Percentiles rank a stretch among this genome's conserved stretches.
Conservation (phyloP, 116 monocot species). For the Thalassia testudinum region DNA sequence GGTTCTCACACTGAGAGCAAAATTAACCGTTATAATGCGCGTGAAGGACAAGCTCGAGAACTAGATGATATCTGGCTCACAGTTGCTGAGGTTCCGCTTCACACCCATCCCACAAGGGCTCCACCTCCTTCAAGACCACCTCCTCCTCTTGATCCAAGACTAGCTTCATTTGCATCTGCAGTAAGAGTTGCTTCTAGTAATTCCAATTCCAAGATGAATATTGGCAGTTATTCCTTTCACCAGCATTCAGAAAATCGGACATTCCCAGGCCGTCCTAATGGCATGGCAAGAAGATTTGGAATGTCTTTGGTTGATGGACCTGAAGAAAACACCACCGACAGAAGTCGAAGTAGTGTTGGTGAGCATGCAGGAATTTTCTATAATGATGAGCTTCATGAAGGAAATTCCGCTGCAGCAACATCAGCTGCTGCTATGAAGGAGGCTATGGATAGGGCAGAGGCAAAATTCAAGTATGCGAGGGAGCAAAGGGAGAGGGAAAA, state of each 20-base stretch:
- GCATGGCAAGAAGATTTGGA: conserved; percentile 19
- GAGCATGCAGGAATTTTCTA: conserved; percentile 18
- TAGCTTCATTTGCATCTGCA: conserved; percentile 13
- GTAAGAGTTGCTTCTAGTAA: conserved; percentile 15
- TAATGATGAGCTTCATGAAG: conserved; percentile 44
- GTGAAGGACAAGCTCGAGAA: conserved; percentile 17
- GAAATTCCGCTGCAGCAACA: conserved; percentile 50
- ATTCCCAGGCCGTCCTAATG: conserved; percentile 9
- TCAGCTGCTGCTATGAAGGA: conserved; percentile 81
- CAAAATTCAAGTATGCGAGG: conserved; percentile 83
- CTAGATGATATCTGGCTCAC: conserved; percentile 75
- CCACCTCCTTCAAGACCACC: conserved; percentile 76
- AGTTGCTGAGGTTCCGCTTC: conserved; percentile 79
- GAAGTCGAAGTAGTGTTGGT: conserved; percentile 20
- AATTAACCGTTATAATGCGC: no score
- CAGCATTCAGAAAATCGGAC: conserved; percentile 18
- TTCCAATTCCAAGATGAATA: conserved; percentile 16
- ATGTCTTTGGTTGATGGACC: conserved; percentile 47
- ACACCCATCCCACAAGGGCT: conserved; percentile 67
- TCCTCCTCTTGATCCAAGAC: conserved; percentile 38
- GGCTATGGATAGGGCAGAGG: conserved; percentile 78
- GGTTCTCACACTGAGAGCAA: neutral
- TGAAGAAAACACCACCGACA: conserved; percentile 60
- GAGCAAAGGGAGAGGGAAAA: conserved; percentile 67
- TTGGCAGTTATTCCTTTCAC: neutral